These are phyloP conservation scores for Aspergillus alliaceus DNA, from an alignment of 2,329 filamentous ascomycete genomes.

Conservation along the genomic window DNA sequence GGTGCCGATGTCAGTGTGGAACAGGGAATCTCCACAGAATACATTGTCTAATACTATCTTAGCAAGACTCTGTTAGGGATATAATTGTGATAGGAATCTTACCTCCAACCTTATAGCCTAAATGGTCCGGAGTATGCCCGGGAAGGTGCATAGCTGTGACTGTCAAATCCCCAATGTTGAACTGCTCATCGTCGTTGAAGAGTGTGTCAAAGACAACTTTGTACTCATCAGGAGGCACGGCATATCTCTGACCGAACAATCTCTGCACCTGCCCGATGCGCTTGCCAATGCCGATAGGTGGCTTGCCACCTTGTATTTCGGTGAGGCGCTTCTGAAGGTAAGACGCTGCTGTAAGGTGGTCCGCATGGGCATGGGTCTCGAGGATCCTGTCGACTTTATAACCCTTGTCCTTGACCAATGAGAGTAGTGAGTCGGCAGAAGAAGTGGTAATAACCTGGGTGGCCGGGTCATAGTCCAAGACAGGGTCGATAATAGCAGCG, in stretches of 20 bases:
- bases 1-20: conserved; percentile 54
- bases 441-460: conserved; percentile 49
- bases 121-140: conserved; percentile 63
- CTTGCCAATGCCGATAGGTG: conserved; percentile 58
- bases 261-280: conserved; percentile 57
- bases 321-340: conserved; percentile 55
- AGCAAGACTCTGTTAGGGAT: not conserved
- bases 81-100: not conserved
- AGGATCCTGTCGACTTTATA: conserved; percentile 56
- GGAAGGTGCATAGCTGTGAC: conserved; percentile 58
- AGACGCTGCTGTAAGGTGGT: conserved; percentile 60
- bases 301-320: conserved; percentile 35
- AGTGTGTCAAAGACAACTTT: conserved; percentile 53
- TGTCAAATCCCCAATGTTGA: conserved; percentile 51
- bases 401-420: conserved; percentile 41
- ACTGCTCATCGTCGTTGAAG: conserved; percentile 57
- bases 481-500: conserved; percentile 62
- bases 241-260: conserved; percentile 54
- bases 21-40: conserved; percentile 57
- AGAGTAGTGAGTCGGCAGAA: conserved; percentile 55
- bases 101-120: conserved; percentile 60
- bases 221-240: conserved; percentile 47
- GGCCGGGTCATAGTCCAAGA: conserved; percentile 57
- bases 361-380: conserved; percentile 56
- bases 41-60: conserved; percentile 40